phyloP scores from a whole-genome alignment of 1,139 yeast genomes.

The Zygosaccharomyces sapae region DNA sequence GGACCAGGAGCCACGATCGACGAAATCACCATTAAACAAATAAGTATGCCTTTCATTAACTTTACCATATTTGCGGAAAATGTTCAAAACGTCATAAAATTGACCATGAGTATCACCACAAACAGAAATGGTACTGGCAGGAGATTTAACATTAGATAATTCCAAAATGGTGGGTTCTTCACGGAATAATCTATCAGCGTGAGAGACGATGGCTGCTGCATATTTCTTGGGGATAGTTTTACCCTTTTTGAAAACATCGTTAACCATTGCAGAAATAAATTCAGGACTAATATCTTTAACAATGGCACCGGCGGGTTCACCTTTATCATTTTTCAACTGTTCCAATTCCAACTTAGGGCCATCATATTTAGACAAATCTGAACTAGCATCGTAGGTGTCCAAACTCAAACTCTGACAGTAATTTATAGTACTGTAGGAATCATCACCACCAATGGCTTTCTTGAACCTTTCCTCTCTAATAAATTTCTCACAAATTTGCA shows the following conservation, averaged over 20 bases:
- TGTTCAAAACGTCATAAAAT: conserved; percentile 78
- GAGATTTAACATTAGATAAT: conserved; percentile 41
- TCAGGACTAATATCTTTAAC: conserved; percentile 40
- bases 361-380: conserved; percentile 45
- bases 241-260: conserved; percentile 64
- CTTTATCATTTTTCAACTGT: conserved; percentile 34
- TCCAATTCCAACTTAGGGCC: conserved; percentile 58
- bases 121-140: conserved; percentile 55
- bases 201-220: conserved; percentile 76
- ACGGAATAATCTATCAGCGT: conserved; percentile 61
- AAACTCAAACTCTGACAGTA: conserved; percentile 46
- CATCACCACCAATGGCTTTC: conserved; percentile 75
- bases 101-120: conserved; percentile 99
- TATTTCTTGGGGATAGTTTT: conserved; percentile 73
- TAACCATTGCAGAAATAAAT: conserved; percentile 63
- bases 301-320: conserved; percentile 30
- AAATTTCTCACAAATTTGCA: conserved; percentile 61
- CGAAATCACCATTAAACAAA: conserved; percentile 94
- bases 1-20: conserved; percentile 98
- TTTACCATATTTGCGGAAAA: conserved; percentile 68
- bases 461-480: conserved; percentile 78
- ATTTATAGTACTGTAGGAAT: conserved; percentile 40
- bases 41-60: conserved; percentile 64
- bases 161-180: conserved; percentile 77
- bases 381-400: conserved; percentile 42